Conservation (phyloP, 768 basidiomycete species). For the Podaxis sp. region DNA sequence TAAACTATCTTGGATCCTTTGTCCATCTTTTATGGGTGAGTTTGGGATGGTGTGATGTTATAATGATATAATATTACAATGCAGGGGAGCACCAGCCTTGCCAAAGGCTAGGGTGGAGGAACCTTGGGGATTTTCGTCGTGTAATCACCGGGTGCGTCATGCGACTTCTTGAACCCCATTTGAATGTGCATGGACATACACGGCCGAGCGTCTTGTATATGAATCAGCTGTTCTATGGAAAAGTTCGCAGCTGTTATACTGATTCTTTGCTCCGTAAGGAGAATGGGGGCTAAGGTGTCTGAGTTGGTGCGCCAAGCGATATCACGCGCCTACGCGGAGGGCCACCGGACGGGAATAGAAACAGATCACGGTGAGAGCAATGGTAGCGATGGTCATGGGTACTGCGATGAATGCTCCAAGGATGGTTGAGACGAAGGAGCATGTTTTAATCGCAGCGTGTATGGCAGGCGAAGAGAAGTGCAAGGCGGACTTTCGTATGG, state of each 20-base stretch:
- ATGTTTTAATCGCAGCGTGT: background rate
- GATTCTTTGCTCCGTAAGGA: background rate
- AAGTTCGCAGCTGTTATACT: background rate
- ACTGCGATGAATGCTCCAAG: conserved; percentile 22
- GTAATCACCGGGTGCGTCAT: background rate
- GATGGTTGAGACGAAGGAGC: conserved; percentile 3
- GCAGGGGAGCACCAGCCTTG: background rate
- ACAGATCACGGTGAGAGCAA: conserved; percentile 34
- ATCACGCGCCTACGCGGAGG: conserved; percentile 27
- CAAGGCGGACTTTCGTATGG: background rate
- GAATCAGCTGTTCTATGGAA: background rate
- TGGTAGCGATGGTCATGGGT: conserved; percentile 30
- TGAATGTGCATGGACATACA: background rate
- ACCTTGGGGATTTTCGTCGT: background rate
- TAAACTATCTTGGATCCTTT: no score
- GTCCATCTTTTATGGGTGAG: no score
- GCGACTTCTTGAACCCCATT: background rate
- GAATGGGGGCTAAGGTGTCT: background rate
- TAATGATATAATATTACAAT: background rate
- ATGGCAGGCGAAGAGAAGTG: background rate
- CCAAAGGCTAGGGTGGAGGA: no score
- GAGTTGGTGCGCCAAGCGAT: background rate
- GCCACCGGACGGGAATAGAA: conserved; percentile 35
- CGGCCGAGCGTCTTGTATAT: background rate
- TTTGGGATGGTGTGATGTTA: background rate